phyloP scores from a whole-genome alignment of 1,139 yeast genomes.

The Kluyveromyces sp. region DNA sequence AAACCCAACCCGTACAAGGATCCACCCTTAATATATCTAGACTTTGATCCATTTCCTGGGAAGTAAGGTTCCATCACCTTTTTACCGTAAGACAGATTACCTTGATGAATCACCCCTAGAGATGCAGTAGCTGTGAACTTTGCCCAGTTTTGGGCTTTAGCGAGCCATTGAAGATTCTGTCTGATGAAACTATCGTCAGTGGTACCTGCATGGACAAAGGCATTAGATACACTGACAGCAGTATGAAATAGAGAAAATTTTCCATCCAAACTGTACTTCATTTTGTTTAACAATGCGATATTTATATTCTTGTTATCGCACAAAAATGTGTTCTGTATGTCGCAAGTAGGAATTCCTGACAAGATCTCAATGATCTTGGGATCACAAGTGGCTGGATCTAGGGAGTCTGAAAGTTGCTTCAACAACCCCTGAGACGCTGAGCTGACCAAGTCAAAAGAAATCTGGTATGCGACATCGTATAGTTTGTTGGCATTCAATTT shows the following conservation, averaged over 20 bases:
- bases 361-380: slow-evolving; percentile 60
- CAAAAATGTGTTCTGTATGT: slow-evolving; percentile 81
- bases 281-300: slow-evolving; percentile 67
- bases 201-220: slow-evolving; percentile 94
- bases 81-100: slow-evolving; percentile 86
- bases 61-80: slow-evolving; percentile 83
- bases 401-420: slow-evolving; percentile 47
- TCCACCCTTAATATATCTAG: slow-evolving; percentile 93
- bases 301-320: slow-evolving; percentile 86
- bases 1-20: slow-evolving; percentile 89
- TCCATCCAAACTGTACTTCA: slow-evolving; percentile 80
- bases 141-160: slow-evolving; percentile 97
- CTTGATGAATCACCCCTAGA: slow-evolving; percentile 93
- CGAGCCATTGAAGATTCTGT: slow-evolving; percentile 89
- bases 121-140: slow-evolving; percentile 98
- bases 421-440: slow-evolving; percentile 91
- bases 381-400: slow-evolving; percentile 41
- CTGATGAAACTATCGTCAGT: slow-evolving; percentile 91
- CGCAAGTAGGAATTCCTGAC: slow-evolving; percentile 92
- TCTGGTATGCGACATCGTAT: slow-evolving; percentile 66
- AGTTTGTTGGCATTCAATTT: slow-evolving; percentile 40
- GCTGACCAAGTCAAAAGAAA: slow-evolving; percentile 89
- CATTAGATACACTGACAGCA: slow-evolving; percentile 92
- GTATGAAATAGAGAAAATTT: slow-evolving; percentile 92
- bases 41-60: slow-evolving; percentile 67